Percentiles rank a stretch among this genome's conserved stretches.
Evolutionary conservation across 305 asterid genomes (phyloP).

Genomic region (Plantago coronopus): DNA sequence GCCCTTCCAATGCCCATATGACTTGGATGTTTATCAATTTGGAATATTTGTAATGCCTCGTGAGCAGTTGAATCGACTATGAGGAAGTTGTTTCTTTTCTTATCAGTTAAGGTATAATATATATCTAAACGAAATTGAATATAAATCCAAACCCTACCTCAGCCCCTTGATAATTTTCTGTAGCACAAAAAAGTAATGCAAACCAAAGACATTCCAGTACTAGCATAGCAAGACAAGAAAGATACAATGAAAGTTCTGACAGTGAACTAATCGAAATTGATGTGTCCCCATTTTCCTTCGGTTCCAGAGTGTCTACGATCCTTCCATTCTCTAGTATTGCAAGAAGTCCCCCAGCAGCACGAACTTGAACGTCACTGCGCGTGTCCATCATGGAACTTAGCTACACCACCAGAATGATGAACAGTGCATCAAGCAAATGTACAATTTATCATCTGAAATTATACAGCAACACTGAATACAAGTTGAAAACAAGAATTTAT

Average conservation of each 20-base stretch:
- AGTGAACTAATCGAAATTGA: conserved; percentile 75
- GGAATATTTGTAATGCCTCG: conserved; percentile 94
- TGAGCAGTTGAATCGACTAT: conserved; percentile 89
- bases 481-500: too few species aligned
- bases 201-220: conserved; percentile 13
- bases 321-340: conserved; percentile 93
- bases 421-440: conserved; percentile 20
- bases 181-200: conserved; percentile 15
- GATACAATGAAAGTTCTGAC: conserved; percentile 86
- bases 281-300: conserved; percentile 57
- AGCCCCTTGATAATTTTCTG: neutral
- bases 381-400: conserved; percentile 95
- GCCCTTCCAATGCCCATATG: conserved; percentile 99
- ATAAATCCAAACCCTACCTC: neutral
- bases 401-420: conserved; percentile 39
- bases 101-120: conserved; percentile 42
- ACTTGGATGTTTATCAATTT: conserved; percentile 95
- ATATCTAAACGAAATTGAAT: conserved; percentile 2
- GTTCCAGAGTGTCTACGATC: conserved; percentile 71
- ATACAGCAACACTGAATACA: too few species aligned
- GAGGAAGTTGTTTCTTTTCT: conserved; percentile 72
- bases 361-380: conserved; percentile 87
- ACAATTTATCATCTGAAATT: neutral
- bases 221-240: conserved; percentile 23
- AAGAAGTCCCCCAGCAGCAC: conserved; percentile 96